phyloP scores from a whole-genome alignment of 306 rosid genomes.

The Cajanus cajan region DNA sequence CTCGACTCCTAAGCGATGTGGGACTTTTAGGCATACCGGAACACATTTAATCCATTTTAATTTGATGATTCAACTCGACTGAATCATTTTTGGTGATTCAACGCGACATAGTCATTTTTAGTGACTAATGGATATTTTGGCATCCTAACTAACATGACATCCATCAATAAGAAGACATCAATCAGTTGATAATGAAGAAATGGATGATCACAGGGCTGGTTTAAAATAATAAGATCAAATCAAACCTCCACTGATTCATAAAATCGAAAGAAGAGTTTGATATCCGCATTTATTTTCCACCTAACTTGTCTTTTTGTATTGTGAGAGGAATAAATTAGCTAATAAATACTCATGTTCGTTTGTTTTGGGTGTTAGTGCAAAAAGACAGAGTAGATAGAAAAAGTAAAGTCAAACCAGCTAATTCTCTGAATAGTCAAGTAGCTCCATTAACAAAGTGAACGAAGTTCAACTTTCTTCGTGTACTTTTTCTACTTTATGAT shows the following conservation, averaged over 20 bases:
- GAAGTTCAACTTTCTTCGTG: neutral
- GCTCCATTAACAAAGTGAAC: slow-evolving; percentile 27
- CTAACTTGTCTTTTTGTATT: neutral
- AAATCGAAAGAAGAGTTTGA: neutral
- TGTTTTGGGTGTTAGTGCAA: neutral
- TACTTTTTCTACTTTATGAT: slow-evolving; percentile 5
- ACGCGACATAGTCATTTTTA: no score
- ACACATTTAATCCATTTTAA: no score
- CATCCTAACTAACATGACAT: neutral
- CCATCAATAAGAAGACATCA: neutral
- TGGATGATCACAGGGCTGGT: neutral
- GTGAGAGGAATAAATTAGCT: slow-evolving; percentile 27
- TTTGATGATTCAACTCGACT: no score
- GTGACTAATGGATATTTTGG: no score
- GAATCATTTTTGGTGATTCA: no score
- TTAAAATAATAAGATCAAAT: neutral
- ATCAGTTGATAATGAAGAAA: neutral
- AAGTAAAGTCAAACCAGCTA: slow-evolving; percentile 33
- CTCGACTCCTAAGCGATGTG: no score
- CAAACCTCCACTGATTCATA: neutral
- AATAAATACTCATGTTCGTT: slow-evolving; percentile 12
- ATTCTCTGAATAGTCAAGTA: neutral
- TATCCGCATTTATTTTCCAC: slow-evolving; percentile 2
- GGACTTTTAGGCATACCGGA: no score
- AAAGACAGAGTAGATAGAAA: neutral